Conservation (phyloP, 495 filamentous ascomycete genomes). For the Astrocystis sublimbata region DNA sequence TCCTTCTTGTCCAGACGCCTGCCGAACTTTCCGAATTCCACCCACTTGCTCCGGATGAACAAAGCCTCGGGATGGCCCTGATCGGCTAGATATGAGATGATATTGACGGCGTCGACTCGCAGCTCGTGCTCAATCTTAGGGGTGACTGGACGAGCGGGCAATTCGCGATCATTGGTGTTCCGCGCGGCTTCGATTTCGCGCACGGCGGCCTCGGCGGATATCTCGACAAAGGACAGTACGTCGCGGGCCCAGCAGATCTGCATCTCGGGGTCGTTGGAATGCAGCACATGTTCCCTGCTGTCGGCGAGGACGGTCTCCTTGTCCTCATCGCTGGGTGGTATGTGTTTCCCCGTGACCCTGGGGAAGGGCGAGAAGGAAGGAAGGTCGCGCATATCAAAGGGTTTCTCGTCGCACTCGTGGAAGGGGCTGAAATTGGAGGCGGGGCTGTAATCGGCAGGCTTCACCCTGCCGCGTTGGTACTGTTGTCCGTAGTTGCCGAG, state of each 20-base stretch:
- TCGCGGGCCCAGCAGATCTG: slow-evolving; percentile 97
- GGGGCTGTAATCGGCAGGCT: slow-evolving; percentile 32
- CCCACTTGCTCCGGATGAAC: slow-evolving; percentile 95
- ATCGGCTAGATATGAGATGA: slow-evolving; percentile 83
- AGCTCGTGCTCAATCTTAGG: slow-evolving; percentile 87
- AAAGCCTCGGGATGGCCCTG: slow-evolving; percentile 93
- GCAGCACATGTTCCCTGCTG: slow-evolving; percentile 78
- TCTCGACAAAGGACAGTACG: slow-evolving; percentile 84
- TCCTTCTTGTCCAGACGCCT: slow-evolving; percentile 88
- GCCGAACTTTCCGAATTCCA: slow-evolving; percentile 97
- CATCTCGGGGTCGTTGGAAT: slow-evolving; percentile 94
- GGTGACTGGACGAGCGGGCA: slow-evolving; percentile 68
- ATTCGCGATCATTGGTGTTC: slow-evolving; percentile 53
- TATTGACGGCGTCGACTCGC: slow-evolving; percentile 83
- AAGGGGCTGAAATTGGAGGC: slow-evolving; percentile 51
- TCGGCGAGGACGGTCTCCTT: slow-evolving; percentile 83
- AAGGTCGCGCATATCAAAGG: slow-evolving; percentile 51
- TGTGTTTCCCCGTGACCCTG: slow-evolving; percentile 79
- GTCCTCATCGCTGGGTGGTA: slow-evolving; percentile 92
- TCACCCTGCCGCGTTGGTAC: slow-evolving; percentile 23
- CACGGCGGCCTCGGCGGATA: slow-evolving; percentile 67
- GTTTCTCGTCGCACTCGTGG: slow-evolving; percentile 30
- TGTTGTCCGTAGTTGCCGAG: slow-evolving; percentile 35
- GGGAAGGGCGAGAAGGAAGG: slow-evolving; percentile 93
- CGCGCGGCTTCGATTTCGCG: slow-evolving; percentile 41